Evolutionary conservation across 2,329 filamentous ascomycete species (phyloP).

Genomic region (Neurospora sp.): DNA sequence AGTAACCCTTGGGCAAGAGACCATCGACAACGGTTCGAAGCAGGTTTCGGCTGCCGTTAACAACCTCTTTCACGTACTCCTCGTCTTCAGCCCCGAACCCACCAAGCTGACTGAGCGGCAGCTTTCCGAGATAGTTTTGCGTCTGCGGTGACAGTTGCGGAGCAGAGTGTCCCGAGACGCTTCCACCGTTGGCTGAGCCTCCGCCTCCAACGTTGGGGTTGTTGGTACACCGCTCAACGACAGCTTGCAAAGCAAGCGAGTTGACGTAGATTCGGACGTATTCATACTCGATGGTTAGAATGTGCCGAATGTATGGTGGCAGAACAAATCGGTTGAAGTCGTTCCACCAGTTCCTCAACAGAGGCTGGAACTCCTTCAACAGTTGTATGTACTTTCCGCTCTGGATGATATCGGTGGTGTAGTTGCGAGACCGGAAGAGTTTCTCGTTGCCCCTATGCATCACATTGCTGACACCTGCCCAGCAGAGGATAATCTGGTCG

Average conservation of each 20-base stretch:
- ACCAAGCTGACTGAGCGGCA: slow-evolving; percentile 54
- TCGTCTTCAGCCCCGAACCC: slow-evolving; percentile 58
- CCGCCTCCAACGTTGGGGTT: slow-evolving; percentile 44
- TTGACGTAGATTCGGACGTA: slow-evolving; percentile 94
- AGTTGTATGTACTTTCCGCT: slow-evolving; percentile 74
- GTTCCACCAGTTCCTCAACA: slow-evolving; percentile 67
- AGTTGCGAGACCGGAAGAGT: slow-evolving; percentile 77
- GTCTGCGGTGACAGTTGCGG: slow-evolving; percentile 51
- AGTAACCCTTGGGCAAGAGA: slow-evolving; percentile 61
- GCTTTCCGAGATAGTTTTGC: slow-evolving; percentile 54
- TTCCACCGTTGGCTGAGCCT: slow-evolving; percentile 24
- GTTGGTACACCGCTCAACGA: slow-evolving; percentile 83
- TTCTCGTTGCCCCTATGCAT: slow-evolving; percentile 88
- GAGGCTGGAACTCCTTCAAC: slow-evolving; percentile 71
- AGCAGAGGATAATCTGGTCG: slow-evolving; percentile 72
- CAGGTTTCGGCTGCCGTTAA: slow-evolving; percentile 69
- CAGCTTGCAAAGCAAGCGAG: slow-evolving; percentile 84
- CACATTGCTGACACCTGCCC: slow-evolving; percentile 85
- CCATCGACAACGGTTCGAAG: slow-evolving; percentile 68
- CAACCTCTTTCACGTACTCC: slow-evolving; percentile 66
- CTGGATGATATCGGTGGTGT: slow-evolving; percentile 82
- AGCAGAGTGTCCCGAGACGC: slow-evolving; percentile 19
- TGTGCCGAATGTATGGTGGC: slow-evolving; percentile 58
- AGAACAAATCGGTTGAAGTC: slow-evolving; percentile 73
- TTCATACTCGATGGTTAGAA: slow-evolving; percentile 89